Conservation (phyloP, 495 filamentous ascomycete species). For the Neurospora sp. region DNA sequence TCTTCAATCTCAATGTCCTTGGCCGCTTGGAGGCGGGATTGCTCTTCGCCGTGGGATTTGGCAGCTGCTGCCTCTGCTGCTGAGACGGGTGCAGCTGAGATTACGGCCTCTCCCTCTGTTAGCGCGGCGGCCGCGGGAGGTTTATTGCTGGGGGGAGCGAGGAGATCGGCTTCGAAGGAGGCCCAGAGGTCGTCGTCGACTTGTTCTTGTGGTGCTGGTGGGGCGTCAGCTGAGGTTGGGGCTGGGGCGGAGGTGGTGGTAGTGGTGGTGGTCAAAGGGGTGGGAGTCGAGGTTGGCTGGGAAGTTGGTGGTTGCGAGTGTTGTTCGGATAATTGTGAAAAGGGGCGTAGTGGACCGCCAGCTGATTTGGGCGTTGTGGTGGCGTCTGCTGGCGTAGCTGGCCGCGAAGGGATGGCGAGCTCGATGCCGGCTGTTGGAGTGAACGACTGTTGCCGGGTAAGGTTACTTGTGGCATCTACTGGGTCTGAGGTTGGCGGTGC, state of each 20-base stretch:
- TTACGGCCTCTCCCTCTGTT: conserved; percentile 40
- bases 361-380: conserved; percentile 19
- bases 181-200: conserved; percentile 85
- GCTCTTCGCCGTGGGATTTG: conserved; percentile 50
- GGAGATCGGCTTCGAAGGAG: conserved; percentile 81
- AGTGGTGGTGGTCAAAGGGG: no score
- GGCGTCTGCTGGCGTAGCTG: conserved; percentile 35
- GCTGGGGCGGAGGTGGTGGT: conserved; percentile 5
- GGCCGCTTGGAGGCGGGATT: conserved; percentile 49
- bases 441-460: conserved; percentile 24
- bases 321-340: not conserved
- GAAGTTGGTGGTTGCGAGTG: not conserved
- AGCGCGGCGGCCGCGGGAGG: conserved; percentile 11
- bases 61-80: conserved; percentile 58
- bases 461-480: conserved; percentile 3
- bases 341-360: not conserved
- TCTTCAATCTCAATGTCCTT: conserved; percentile 49
- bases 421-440: conserved; percentile 37
- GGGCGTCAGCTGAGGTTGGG: conserved; percentile 3
- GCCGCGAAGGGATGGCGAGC: conserved; percentile 46
- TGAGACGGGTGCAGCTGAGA: conserved; percentile 60
- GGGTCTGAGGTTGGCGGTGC: conserved; percentile 5
- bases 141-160: conserved; percentile 18
- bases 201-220: conserved; percentile 2
- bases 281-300: not conserved